These are phyloP conservation scores for Diplocarpon mali DNA, from an alignment of 2,329 filamentous ascomycete genomes.

Conservation along the genomic window DNA sequence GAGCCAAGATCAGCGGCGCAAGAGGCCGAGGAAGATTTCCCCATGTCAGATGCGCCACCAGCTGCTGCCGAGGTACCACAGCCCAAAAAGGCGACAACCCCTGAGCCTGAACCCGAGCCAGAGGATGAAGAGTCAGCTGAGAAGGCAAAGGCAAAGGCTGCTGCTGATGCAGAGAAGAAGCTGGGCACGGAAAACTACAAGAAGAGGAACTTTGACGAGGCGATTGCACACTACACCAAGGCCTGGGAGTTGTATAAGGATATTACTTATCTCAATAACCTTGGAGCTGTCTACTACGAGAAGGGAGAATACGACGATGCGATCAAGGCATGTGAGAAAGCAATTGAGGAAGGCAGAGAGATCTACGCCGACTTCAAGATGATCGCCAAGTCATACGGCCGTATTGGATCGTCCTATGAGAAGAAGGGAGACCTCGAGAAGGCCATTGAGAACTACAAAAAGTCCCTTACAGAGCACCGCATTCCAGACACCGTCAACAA, in stretches of 20 bases:
- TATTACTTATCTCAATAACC: conserved; percentile 95
- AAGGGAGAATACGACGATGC: conserved; percentile 87
- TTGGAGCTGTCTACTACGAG: conserved; percentile 87
- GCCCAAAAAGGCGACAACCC: conserved; percentile 46
- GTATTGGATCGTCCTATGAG: conserved; percentile 90
- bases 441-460: conserved; percentile 84
- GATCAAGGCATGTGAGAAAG: conserved; percentile 78
- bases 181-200: conserved; percentile 94
- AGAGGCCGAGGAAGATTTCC: conserved; percentile 59
- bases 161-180: conserved; percentile 89
- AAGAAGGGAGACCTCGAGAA: conserved; percentile 69
- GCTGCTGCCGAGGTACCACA: conserved; percentile 27
- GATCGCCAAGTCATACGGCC: conserved; percentile 95
- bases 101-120: conserved; percentile 48
- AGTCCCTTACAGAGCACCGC: conserved; percentile 90
- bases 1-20: conserved; percentile 27
- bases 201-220: conserved; percentile 92
- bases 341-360: conserved; percentile 79
- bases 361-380: conserved; percentile 95
- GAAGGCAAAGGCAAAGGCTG: conserved; percentile 83
- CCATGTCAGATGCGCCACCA: conserved; percentile 62
- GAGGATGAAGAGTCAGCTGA: conserved; percentile 75
- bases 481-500: conserved; percentile 90
- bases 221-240: conserved; percentile 87
- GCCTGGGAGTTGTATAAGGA: conserved; percentile 94